Percentiles rank a stretch among this genome's conserved stretches.
Evolutionary conservation across 495 filamentous ascomycete species (phyloP).

Genomic region (Aspergillus funiculosus): DNA sequence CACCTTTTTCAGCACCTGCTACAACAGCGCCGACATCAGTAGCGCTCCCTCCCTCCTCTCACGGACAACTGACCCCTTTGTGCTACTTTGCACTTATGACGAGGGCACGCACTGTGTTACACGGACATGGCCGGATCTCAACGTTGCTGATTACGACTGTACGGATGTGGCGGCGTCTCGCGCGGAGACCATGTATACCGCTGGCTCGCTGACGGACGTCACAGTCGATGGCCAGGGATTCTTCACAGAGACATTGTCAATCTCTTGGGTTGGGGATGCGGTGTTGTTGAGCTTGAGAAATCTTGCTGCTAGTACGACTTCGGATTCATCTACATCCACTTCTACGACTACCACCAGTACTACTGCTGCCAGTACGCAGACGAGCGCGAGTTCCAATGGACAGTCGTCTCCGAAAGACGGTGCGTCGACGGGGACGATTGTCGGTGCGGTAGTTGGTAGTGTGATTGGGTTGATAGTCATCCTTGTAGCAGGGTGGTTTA

Average conservation of each 20-base stretch:
- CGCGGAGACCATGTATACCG: slow-evolving; percentile 11
- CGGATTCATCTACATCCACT: background rate
- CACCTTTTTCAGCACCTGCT: slow-evolving; percentile 8
- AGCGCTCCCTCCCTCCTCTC: background rate
- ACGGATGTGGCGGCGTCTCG: background rate
- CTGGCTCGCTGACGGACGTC: slow-evolving; percentile 5
- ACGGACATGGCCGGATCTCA: slow-evolving; percentile 8
- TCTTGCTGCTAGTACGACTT: too few species aligned
- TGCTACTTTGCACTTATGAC: background rate
- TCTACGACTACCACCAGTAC: background rate
- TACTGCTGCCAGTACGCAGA: background rate
- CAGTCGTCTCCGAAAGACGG: background rate
- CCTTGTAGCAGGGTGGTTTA: background rate
- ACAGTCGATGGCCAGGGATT: background rate
- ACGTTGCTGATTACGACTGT: background rate
- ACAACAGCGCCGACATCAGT: background rate
- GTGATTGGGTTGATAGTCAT: background rate
- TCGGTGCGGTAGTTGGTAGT: slow-evolving; percentile 5
- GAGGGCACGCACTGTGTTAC: slow-evolving; percentile 4
- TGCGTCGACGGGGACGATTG: background rate
- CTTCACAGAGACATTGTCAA: background rate
- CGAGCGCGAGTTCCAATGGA: background rate
- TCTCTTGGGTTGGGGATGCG: background rate
- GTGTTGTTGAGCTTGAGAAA: background rate
- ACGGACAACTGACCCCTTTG: background rate